Base-by-base conservation (phyloP, 371 early-diverging fungal genomes). In the Haplosporangium sp. region DNA sequence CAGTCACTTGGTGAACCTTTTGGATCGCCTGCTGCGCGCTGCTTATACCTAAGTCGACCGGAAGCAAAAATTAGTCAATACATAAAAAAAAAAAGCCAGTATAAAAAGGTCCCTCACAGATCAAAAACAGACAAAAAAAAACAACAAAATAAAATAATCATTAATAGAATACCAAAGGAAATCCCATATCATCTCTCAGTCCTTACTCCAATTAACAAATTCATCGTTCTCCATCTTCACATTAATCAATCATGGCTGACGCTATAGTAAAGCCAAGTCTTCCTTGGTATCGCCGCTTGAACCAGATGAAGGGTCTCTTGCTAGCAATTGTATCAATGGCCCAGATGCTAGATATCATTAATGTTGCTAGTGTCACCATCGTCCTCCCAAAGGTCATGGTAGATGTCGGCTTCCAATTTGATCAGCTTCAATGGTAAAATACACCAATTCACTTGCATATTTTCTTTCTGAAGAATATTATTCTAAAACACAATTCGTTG, bases 341-440 rank as follows among this genome's bases (percentile, higher is more conserved):
- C 7, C 76, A 76, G 56, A 66, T 71, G 59, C 68, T 76, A 17
- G 77, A 68, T 50, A 72, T 65, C 66, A 77, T 72, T 57, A 77
- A 72, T 34, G 59, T 72, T 9, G 44, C 69, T 58, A 74, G 67
- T 42, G 68, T 78, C 45, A 78, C 57, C 37, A 71, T 78, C 38
- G 58, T 65, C 19, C 65, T 78, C 4, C 74, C 74, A n/a, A 53
- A 78, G 17, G 60, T 74, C 53, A 59, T 69, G 65, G 27, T 19
- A 0, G 73, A 52, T 10, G 70, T 77, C 2, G 68, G 70, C 1
- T 77, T 63, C 47, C 27, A 77, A 20, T 13, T 61, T 27, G 73
- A 69, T 8, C 71, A 76, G 44, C 55, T 76, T 35, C 71, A 76
- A 47, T 74, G 69, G 75, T 74, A 53, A 48, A 45, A 52, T n/a